A percentile compares a stretch with the other conserved stretches of the same genome.
phyloP scores from a whole-genome alignment of 768 basidiomycete species.

The Phlegmacium glaucopus region DNA sequence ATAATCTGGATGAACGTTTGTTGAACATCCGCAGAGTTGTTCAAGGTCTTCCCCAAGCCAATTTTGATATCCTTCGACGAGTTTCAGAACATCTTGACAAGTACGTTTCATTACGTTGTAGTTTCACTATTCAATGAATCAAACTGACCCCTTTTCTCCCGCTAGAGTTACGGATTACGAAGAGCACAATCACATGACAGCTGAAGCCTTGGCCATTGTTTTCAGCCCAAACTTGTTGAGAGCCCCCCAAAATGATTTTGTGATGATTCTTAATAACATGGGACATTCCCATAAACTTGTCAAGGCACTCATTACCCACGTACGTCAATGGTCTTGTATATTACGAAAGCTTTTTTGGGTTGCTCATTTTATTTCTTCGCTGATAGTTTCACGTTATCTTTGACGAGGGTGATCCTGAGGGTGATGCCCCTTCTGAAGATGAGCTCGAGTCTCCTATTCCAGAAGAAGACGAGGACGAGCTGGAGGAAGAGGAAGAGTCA shows the following conservation, averaged over 20 bases:
- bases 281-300: conserved; percentile 72
- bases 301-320: conserved; percentile 73
- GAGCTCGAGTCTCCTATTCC: conserved; percentile 64
- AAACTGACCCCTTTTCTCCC: background rate
- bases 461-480: conserved; percentile 62
- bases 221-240: conserved; percentile 81
- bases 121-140: too few relatives aligned
- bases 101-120: conserved; percentile 30
- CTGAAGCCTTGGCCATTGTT: conserved; percentile 80
- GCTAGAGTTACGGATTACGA: conserved; percentile 82
- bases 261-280: conserved; percentile 78
- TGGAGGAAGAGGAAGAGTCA: conserved; percentile 61
- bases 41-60: conserved; percentile 63
- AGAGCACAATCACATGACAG: conserved; percentile 88
- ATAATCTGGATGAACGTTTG: conserved; percentile 66
- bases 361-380: background rate
- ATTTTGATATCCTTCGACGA: conserved; percentile 78
- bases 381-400: conserved; percentile 65
- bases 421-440: conserved; percentile 57
- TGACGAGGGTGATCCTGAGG: conserved; percentile 64
- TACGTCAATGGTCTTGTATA: conserved; percentile 31
- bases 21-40: conserved; percentile 63
- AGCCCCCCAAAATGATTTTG: conserved; percentile 76
- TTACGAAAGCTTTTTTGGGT: conserved; percentile 6
- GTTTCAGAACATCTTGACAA: conserved; percentile 83